Evolutionary conservation across 495 filamentous ascomycete species (phyloP), one percentile per base, ranked within the genome.

Genomic region (Aspergillus bridgeri): DNA sequence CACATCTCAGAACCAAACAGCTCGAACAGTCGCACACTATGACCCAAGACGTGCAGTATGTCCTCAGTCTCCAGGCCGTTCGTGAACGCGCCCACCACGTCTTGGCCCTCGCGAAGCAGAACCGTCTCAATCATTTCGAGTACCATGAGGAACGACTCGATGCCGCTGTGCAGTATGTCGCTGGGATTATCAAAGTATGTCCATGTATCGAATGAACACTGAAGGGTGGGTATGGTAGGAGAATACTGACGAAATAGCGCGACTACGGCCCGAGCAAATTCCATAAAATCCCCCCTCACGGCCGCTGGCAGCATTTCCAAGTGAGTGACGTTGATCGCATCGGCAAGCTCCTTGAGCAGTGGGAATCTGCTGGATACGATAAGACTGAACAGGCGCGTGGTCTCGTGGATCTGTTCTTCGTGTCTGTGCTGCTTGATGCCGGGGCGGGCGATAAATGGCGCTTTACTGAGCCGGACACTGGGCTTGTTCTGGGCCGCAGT

Each of bases 251-350:
- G 11, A 11, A 38, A 13, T 20, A 83, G 81, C 71, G 80, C 51
- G 81, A 83, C 64, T 83, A 76, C 57, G 80, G 77, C 24, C 81
- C 81, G 0, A 73, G 81, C 60, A 64, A 54, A 38, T 84, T 78
- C 59, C 55, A 81, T 47, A 44, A 60, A 3, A 76, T 76, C 44
- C 91, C 91, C 3, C 84, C 87, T 15, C 91, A 95, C 65, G 91
- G 91, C 49, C 81, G 91, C 25, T 92, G 91, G 84, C 91, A 96
- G 70, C 91, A 96, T 67, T 96, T 96, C 64, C 85, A 88, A 46
- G 85, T 92, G 53, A 91, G 91, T 20, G 88, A 86, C 0, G 77
- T 83, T 9, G 86, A 90, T 63, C 83, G 91, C 17, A 79, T 96
- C 43, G 83, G 86, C 49, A 79, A 87, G 53, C 80, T 96, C n/a